These are phyloP conservation scores for Hortiboletus campestris DNA, from an alignment of 768 basidiomycete species.

Conservation along the genomic window DNA sequence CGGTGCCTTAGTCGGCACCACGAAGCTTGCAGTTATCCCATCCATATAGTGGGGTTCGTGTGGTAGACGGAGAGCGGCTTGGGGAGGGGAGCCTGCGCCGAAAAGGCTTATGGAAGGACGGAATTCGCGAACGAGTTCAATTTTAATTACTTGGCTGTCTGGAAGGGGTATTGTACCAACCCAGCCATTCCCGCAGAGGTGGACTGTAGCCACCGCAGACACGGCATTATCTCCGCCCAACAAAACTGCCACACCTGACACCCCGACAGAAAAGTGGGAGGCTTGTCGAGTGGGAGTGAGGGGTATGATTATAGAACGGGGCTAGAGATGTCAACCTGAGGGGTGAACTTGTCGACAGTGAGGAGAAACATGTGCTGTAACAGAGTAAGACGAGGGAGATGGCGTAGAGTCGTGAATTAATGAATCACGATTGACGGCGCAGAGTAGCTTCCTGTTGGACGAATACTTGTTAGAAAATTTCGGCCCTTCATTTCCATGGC, in stretches of 20 bases:
- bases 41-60: constrained; percentile 1
- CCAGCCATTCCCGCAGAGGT: background rate
- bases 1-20: constrained; percentile 64
- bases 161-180: background rate
- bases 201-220: constrained; percentile 20
- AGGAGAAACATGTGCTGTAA: too few species aligned
- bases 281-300: background rate
- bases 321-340: background rate
- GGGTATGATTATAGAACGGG: background rate
- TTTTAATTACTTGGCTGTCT: background rate
- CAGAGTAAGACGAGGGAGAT: too few species aligned
- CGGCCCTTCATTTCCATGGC: background rate
- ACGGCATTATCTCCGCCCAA: constrained; percentile 33
- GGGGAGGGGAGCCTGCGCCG: background rate
- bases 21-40: constrained; percentile 58
- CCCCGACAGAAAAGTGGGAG: constrained; percentile 16
- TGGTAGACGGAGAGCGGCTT: constrained; percentile 8
- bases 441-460: too few species aligned
- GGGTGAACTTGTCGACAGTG: background rate
- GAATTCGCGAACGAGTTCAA: background rate
- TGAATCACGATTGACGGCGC: too few species aligned
- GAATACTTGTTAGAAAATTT: too few species aligned
- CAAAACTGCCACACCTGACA: constrained; percentile 25
- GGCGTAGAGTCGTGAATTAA: too few species aligned
- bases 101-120: background rate